phyloP scores from a whole-genome alignment of 164 flowering plant genomes.

The Kalanchoe fedtschenkoi region DNA sequence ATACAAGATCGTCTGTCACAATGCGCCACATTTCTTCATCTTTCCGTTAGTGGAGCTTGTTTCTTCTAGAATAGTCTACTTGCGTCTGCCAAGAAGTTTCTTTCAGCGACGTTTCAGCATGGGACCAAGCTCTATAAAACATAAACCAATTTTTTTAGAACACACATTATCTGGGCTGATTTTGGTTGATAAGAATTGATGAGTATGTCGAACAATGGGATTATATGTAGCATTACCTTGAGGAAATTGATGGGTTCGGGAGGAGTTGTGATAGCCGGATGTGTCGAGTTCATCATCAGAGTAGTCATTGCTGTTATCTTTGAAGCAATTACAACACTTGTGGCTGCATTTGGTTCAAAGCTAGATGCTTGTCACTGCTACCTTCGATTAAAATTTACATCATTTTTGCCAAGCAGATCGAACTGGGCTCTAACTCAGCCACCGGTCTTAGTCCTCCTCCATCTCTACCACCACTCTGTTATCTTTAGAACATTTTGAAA shows the following conservation, averaged over 20 bases:
- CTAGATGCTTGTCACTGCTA: slow-evolving; percentile 44
- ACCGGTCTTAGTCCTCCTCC: no score
- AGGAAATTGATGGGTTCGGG: slow-evolving; percentile 43
- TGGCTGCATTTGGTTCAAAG: slow-evolving; percentile 48
- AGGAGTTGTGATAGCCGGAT: slow-evolving; percentile 28
- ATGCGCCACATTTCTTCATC: slow-evolving; percentile 24
- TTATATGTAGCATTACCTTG: slow-evolving; percentile 30
- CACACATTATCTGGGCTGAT: slow-evolving; percentile 20
- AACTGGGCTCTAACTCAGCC: slow-evolving; percentile 61
- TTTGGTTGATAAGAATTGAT: not conserved
- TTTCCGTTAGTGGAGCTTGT: slow-evolving; percentile 34
- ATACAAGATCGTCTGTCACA: slow-evolving; percentile 34
- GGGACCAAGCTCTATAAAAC: slow-evolving; percentile 31
- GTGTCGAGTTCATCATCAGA: slow-evolving; percentile 66
- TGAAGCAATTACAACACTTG: slow-evolving; percentile 78
- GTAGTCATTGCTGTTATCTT: slow-evolving; percentile 48
- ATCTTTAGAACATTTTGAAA: slow-evolving; percentile 42
- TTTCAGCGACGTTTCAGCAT: slow-evolving; percentile 32
- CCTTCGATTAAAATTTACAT: no score
- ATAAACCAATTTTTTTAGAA: slow-evolving; percentile 39
- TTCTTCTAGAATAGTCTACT: slow-evolving; percentile 43
- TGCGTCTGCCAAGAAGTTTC: slow-evolving; percentile 45
- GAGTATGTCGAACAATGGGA: not conserved
- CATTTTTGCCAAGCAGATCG: slow-evolving; percentile 72
- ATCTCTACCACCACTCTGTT: no score